Base-by-base conservation (phyloP, 169 alveolate species). In the Cryptosporidium bovis region DNA sequence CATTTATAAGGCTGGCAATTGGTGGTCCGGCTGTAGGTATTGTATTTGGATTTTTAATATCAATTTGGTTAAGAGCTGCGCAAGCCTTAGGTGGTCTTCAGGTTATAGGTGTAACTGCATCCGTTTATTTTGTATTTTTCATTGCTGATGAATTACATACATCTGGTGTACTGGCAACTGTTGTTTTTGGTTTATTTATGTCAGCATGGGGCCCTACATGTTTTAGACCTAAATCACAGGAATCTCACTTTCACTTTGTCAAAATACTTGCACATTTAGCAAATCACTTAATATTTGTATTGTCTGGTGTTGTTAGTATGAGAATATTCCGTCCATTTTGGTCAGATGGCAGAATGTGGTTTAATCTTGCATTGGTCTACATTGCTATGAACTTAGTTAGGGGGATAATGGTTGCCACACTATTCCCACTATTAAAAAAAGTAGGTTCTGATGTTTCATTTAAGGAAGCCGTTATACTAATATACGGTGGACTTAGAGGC, bases 401-500 rank as follows among this genome's bases (percentile, higher is more conserved):
- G 56, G 83, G 90, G 8, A 50, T 67, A 20, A 64, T 77, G 58
- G 90, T 91, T 27, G 56, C 66, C n/a, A 34, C 82, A n/a, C 34
- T 48, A 24, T 82, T 24, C 15, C 93, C 93, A 1, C 51, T 91
- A 7, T 27, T 91, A 31, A 66, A 62, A 8, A 84, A 82, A 66
- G 66, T 91, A 34, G 93, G 93, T 24, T 91, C 90, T 18, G 92
- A 82, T 20, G 27, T 91, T n/a, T 64, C 90, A 3, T 85, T 68
- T 58, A 71, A 84, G 50, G 83, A 84, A 31, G 84, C 87, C 6
- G 77, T 95, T 33, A 83, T 96, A 64, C 90, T 96, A 60, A 90
- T 94, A 20, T 96, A 96, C 96, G 98, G 98, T 0, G 98, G 98
- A 13, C 91, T 96, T 27, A 90, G 98, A 36, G 98, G 98, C 1